Evolutionary conservation across 371 early-diverging fungal species (phyloP), one percentile per base, ranked within the genome.

Genomic region (Apophysomyces elegans): DNA sequence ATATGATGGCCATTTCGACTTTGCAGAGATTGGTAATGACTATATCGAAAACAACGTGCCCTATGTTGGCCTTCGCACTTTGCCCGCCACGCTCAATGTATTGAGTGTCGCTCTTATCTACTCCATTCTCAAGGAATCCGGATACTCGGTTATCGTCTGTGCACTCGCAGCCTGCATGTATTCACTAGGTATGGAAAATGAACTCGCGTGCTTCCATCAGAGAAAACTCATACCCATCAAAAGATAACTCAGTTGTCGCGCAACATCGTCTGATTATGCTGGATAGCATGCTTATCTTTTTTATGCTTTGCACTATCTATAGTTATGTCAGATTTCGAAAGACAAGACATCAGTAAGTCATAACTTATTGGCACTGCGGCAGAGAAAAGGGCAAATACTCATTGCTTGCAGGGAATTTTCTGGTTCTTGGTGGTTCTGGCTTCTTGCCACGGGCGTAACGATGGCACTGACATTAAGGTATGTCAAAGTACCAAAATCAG

Each of bases 211-310:
- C 43, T 18, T 32, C 21, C 21, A 35, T 5, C 5, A 11, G 4
- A 12, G 9, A 0, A 44, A 36, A 16, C 4, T 46, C 18, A 47
- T 71, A 11, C 8, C 41, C 41, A 41, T 11, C 32, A 41, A 41
- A 41, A 91, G 93, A 97, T 77, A 98, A 94, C 70, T 88, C 95
- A 8, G 79, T 96, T 68, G 93, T 97, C 39, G 87, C 95, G 1
- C 98, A 99, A 74, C 90, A 93, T 21, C 84, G 98, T 36, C 77
- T 98, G 69, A 98, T 98, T 64, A 86, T 98, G 67, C 84, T 99
- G 59, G 99, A 99, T 72, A 89, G 91, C 58, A 94, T 96, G 87
- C 85, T 99, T 56, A 80, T 98, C 45, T 89, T 98, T 62, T 98
- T 93, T 66, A 91, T 92, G 85, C 83, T 91, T 44, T 78, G 84